Evolutionary conservation across 2,329 filamentous ascomycete species (phyloP).

Genomic region (Aspergillus chevalieri): DNA sequence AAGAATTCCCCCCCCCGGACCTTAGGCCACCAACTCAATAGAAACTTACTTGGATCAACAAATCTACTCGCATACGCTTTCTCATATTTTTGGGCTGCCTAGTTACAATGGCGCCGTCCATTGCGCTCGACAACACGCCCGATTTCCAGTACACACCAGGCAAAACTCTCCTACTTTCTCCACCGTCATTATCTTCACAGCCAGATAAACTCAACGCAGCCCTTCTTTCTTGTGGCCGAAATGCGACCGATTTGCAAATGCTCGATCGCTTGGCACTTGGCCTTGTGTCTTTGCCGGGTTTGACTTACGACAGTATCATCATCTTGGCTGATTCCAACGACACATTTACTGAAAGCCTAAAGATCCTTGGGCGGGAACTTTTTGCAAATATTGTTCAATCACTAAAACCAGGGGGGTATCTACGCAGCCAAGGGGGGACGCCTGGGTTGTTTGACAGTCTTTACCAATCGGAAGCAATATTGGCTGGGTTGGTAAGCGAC

Average conservation of each 20-base stretch:
- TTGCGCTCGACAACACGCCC: not conserved
- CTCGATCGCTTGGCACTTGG: conserved; percentile 84
- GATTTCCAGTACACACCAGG: not conserved
- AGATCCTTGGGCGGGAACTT: conserved; percentile 61
- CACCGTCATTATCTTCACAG: not conserved
- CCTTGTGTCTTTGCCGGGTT: conserved; percentile 66
- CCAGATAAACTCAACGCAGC: not conserved
- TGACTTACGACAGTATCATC: conserved; percentile 77
- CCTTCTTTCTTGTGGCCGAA: not conserved
- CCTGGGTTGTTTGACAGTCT: conserved; percentile 24
- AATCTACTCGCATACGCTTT: not conserved
- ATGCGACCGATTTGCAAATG: conserved; percentile 85
- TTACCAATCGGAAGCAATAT: conserved; percentile 70
- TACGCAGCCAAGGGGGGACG: conserved; percentile 7
- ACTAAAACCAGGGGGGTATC: conserved; percentile 1
- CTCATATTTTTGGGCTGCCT: not conserved
- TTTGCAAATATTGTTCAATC: conserved; percentile 61
- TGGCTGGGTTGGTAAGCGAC: conserved; percentile 66
- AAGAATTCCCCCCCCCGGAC: not conserved
- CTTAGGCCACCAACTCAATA: not conserved
- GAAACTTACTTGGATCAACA: not conserved
- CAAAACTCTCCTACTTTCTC: not conserved
- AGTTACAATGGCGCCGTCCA: not conserved
- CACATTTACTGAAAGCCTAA: conserved; percentile 55
- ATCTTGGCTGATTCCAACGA: conserved; percentile 74